phyloP scores from a whole-genome alignment of 345 rosid species.

The Cardamine resedifolia region DNA sequence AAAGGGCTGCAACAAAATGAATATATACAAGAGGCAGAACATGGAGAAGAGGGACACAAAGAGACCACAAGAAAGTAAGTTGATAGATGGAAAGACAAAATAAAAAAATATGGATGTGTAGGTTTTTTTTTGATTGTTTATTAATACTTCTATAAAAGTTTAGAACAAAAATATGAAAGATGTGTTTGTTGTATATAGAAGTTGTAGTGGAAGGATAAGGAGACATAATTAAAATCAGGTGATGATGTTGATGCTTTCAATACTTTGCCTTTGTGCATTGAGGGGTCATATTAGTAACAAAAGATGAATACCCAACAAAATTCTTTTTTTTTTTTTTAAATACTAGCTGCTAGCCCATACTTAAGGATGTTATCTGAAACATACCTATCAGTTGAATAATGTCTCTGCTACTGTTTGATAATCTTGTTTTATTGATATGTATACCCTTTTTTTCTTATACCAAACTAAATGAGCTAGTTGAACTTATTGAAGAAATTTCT shows the following conservation, averaged over 20 bases:
- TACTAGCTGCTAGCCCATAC: not conserved
- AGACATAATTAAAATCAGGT: conserved; percentile 25
- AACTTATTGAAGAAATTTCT: too few relatives aligned
- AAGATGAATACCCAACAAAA: not conserved
- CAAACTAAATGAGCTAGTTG: not conserved
- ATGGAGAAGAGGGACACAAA: conserved; percentile 19
- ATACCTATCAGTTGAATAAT: not conserved
- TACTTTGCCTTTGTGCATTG: conserved; percentile 10
- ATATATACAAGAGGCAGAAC: not conserved
- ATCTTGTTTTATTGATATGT: not conserved
- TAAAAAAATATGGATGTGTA: not conserved
- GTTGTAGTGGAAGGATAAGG: conserved; percentile 29
- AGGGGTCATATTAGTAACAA: not conserved
- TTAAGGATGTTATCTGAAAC: not conserved
- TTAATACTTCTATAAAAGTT: not conserved
- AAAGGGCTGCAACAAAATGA: conserved; percentile 16
- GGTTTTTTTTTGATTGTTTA: not conserved
- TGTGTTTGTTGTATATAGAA: conserved; percentile 24
- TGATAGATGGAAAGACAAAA: conserved; percentile 20
- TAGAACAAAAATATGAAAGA: conserved; percentile 13
- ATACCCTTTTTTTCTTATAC: not conserved
- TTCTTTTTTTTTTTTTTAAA: not conserved
- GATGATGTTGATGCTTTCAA: conserved; percentile 28
- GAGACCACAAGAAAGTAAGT: conserved; percentile 16
- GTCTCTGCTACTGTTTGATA: not conserved